phyloP scores from a whole-genome alignment of 352 stramenopile species.

The Phytophthora podocarpi region DNA sequence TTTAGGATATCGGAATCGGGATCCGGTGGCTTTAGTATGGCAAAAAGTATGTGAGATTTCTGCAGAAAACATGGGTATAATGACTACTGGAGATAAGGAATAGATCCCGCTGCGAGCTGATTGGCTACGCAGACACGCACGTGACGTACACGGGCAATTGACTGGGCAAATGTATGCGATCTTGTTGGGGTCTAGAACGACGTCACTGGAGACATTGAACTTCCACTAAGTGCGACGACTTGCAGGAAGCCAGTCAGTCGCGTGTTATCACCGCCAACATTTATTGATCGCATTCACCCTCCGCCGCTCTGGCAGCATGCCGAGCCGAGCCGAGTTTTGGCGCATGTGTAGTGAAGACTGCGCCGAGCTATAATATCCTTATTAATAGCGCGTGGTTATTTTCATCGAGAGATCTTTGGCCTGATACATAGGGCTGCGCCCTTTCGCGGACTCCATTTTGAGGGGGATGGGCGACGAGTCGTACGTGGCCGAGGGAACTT shows the following conservation, averaged over 20 bases:
- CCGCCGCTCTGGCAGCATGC: too few species aligned
- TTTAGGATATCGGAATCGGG: neutral
- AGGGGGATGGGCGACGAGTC: conserved; percentile 13
- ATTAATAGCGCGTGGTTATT: conserved; percentile 2
- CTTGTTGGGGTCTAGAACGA: conserved; percentile 22
- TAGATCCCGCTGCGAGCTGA: conserved; percentile 23
- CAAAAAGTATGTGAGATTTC: neutral
- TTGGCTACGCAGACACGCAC: conserved; percentile 29
- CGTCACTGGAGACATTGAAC: conserved; percentile 27
- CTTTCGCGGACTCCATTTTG: conserved; percentile 6
- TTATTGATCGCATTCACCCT: neutral
- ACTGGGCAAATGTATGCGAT: conserved; percentile 27
- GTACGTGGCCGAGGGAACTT: conserved; percentile 15
- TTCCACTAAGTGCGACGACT: conserved; percentile 20
- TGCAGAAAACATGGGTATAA: conserved; percentile 12
- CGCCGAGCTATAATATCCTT: too few species aligned
- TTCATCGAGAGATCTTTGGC: conserved; percentile 14
- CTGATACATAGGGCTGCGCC: conserved; percentile 4
- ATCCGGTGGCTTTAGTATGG: neutral
- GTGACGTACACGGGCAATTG: conserved; percentile 17
- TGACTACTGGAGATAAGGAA: neutral
- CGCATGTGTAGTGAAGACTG: too few species aligned
- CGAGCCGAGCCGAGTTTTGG: too few species aligned
- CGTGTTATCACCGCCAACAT: neutral
- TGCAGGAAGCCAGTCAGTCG: neutral